Evolutionary conservation across 2,329 filamentous ascomycete species (phyloP).

Genomic region (Pseudofabraea citricarpa): DNA sequence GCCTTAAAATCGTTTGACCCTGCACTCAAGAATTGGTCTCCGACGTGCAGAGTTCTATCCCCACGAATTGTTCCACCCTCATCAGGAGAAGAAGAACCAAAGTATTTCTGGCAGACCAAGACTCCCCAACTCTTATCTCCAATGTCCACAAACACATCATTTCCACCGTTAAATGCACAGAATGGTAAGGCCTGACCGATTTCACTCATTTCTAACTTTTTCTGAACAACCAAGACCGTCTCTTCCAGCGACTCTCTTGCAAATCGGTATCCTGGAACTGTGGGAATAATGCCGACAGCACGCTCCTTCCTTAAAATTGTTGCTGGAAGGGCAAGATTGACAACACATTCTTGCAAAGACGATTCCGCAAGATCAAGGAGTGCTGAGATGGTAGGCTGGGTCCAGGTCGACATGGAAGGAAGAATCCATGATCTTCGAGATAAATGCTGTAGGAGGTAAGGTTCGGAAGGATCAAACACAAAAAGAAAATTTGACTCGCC

Average conservation of each 20-base stretch:
- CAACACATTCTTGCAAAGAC: conserved; percentile 76
- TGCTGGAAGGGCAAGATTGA: conserved; percentile 74
- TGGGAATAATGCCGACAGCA: conserved; percentile 74
- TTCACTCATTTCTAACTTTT: conserved; percentile 77
- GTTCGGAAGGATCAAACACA: conserved; percentile 61
- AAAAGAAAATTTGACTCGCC: conserved; percentile 97
- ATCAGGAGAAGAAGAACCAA: conserved; percentile 49
- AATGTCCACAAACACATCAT: conserved; percentile 97
- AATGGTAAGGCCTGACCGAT: conserved; percentile 72
- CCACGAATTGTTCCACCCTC: conserved; percentile 49
- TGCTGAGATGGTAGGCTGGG: conserved; percentile 67
- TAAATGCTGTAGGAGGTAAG: conserved; percentile 65
- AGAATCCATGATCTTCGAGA: conserved; percentile 66
- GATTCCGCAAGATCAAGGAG: conserved; percentile 88
- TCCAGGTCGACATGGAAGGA: conserved; percentile 73
- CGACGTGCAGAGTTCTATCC: conserved; percentile 84
- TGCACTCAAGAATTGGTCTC: conserved; percentile 93
- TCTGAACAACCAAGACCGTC: conserved; percentile 90
- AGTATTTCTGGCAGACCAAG: conserved; percentile 85
- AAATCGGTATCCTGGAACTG: conserved; percentile 58
- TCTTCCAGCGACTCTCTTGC: conserved; percentile 89
- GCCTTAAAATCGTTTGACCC: conserved; percentile 98
- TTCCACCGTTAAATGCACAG: conserved; percentile 96
- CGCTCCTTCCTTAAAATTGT: conserved; percentile 82
- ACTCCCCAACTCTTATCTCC: conserved; percentile 98